Percentiles rank a stretch among this genome's conserved stretches.
Evolutionary conservation across 352 stramenopile species (phyloP).

Genomic region (Pythium diclinum): DNA sequence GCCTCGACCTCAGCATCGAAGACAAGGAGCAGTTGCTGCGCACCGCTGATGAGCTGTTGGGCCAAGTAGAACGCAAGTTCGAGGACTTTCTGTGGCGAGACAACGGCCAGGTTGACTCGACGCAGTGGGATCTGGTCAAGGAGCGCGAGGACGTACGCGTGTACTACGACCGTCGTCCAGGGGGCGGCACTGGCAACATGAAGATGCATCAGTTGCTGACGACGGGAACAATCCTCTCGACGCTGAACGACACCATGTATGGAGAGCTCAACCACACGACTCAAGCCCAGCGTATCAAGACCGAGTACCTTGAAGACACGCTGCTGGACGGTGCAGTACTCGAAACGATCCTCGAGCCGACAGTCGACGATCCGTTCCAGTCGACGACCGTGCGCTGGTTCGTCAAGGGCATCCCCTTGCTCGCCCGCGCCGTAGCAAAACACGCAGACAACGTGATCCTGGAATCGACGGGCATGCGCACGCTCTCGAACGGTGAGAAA

Average conservation of each 20-base stretch:
- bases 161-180: conserved; percentile 37
- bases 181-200: conserved; percentile 10
- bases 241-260: conserved; percentile 57
- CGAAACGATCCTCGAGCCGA: conserved; percentile 38
- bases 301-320: conserved; percentile 44
- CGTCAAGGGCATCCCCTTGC: conserved; percentile 41
- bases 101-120: conserved; percentile 30
- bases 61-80: conserved; percentile 41
- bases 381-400: conserved; percentile 59
- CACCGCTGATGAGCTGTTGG: conserved; percentile 39
- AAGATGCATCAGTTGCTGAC: conserved; percentile 17
- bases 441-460: conserved; percentile 56
- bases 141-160: conserved; percentile 40
- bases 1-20: conserved; percentile 37
- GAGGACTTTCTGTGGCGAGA: conserved; percentile 40
- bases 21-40: conserved; percentile 48
- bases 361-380: conserved; percentile 39
- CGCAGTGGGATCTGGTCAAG: conserved; percentile 44
- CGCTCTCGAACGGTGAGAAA: conserved; percentile 37
- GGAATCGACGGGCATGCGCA: conserved; percentile 45
- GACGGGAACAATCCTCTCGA: conserved; percentile 38
- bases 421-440: conserved; percentile 35
- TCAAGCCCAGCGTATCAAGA: conserved; percentile 49
- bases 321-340: conserved; percentile 45
- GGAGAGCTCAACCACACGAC: conserved; percentile 36